Conservation (phyloP, 768 basidiomycete species). For the Phylloporus rhodoxanthus region DNA sequence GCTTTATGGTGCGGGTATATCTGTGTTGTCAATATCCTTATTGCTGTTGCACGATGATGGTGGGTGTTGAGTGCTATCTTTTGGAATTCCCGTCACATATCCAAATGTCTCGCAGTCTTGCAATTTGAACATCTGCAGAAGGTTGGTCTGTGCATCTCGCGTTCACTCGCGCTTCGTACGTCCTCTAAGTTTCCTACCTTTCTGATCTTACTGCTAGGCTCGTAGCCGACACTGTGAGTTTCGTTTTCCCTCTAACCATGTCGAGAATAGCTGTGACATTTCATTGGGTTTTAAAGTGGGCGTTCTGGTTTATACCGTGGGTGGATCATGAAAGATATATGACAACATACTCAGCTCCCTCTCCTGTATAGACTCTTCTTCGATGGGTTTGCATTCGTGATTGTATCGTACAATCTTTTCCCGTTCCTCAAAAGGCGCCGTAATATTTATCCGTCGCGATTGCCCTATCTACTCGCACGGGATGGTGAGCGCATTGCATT, state of each 20-base stretch:
- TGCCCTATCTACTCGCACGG: too few species aligned
- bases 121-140: slow-evolving; percentile 5
- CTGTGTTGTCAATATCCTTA: background rate
- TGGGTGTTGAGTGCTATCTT: too few species aligned
- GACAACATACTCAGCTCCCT: background rate
- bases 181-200: background rate
- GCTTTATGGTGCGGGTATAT: slow-evolving; percentile 1
- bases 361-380: slow-evolving; percentile 7
- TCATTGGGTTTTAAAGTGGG: background rate
- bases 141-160: slow-evolving; percentile 7
- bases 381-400: background rate
- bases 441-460: too few species aligned
- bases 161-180: slow-evolving; percentile 4
- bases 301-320: slow-evolving; percentile 8
- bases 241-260: background rate
- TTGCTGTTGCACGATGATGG: too few species aligned
- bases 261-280: background rate
- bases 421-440: too few species aligned
- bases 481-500: too few species aligned
- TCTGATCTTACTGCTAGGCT: background rate
- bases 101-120: background rate
- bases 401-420: background rate
- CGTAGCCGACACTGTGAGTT: slow-evolving; percentile 8
- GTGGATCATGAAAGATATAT: background rate
- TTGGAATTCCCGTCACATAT: too few species aligned